Evolutionary conservation across 305 asterid species (phyloP).

Genomic region (Solanum aculeatissimum): DNA sequence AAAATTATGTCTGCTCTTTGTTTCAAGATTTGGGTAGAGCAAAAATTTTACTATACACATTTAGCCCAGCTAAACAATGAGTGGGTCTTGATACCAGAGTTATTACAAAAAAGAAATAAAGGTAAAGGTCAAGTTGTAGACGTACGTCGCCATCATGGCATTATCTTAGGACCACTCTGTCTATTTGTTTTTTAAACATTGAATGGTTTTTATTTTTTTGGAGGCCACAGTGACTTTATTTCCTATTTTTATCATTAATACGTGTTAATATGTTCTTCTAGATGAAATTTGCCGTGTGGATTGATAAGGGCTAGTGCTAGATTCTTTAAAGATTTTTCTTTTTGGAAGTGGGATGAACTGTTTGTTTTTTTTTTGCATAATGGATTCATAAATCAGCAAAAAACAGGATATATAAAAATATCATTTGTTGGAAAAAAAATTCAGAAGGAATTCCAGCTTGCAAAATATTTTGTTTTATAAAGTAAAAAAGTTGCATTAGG

Average conservation of each 20-base stretch:
- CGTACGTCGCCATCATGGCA: slow-evolving; percentile 14
- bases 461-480: background rate
- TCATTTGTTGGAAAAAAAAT: background rate
- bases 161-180: background rate
- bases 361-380: background rate
- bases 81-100: background rate
- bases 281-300: background rate
- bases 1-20: background rate
- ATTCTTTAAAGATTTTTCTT: background rate
- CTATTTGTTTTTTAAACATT: background rate
- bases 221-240: slow-evolving; percentile 11
- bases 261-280: slow-evolving; percentile 6
- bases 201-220: background rate
- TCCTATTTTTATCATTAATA: slow-evolving; percentile 2
- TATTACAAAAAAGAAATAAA: background rate
- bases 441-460: background rate
- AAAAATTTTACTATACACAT: too few relatives aligned
- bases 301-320: background rate
- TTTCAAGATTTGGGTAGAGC: background rate
- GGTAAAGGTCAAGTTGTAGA: background rate
- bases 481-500: background rate
- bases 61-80: too few relatives aligned
- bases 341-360: background rate
- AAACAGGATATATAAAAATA: background rate
- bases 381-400: background rate